These are phyloP conservation scores for Trichoderma orchidacearum DNA, from an alignment of 495 filamentous ascomycete genomes.

Conservation along the genomic window DNA sequence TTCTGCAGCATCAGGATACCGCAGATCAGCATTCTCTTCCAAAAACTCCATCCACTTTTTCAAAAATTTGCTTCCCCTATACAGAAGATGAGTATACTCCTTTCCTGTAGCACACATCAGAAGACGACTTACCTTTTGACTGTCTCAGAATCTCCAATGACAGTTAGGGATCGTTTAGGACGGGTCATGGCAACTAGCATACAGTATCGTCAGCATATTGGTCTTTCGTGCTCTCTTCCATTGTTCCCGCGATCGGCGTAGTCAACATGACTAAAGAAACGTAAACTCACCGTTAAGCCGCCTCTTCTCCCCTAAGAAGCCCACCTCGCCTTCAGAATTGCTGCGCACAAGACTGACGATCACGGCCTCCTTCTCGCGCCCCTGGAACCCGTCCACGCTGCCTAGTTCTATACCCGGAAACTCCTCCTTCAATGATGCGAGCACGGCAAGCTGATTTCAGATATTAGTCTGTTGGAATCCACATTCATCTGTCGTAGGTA, in stretches of 20 bases:
- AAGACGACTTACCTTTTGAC: slow-evolving; percentile 53
- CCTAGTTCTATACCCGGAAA: slow-evolving; percentile 82
- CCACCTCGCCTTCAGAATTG: slow-evolving; percentile 74
- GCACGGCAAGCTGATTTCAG: slow-evolving; percentile 44
- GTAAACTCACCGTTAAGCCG: slow-evolving; percentile 65
- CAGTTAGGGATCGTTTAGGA: slow-evolving; percentile 75
- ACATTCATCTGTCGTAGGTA: slow-evolving; percentile 5
- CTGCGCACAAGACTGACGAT: slow-evolving; percentile 84
- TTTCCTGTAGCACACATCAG: slow-evolving; percentile 2
- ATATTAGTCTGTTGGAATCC: slow-evolving; percentile 4
- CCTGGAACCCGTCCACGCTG: slow-evolving; percentile 94
- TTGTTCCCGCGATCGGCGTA: too few relatives aligned
- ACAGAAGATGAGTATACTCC: background rate
- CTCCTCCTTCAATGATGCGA: slow-evolving; percentile 64
- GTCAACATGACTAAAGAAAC: too few relatives aligned
- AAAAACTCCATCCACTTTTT: slow-evolving; percentile 82
- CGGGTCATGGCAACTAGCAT: slow-evolving; percentile 85
- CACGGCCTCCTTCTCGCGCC: slow-evolving; percentile 91
- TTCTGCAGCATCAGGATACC: slow-evolving; percentile 63
- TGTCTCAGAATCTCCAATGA: slow-evolving; percentile 89
- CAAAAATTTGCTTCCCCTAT: slow-evolving; percentile 66
- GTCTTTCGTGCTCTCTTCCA: background rate
- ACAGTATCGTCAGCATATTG: background rate
- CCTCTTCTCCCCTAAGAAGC: slow-evolving; percentile 87
- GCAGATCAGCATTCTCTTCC: slow-evolving; percentile 70